Base-by-base conservation (phyloP, 371 early-diverging fungal genomes). In the Mucor velutinosus region DNA sequence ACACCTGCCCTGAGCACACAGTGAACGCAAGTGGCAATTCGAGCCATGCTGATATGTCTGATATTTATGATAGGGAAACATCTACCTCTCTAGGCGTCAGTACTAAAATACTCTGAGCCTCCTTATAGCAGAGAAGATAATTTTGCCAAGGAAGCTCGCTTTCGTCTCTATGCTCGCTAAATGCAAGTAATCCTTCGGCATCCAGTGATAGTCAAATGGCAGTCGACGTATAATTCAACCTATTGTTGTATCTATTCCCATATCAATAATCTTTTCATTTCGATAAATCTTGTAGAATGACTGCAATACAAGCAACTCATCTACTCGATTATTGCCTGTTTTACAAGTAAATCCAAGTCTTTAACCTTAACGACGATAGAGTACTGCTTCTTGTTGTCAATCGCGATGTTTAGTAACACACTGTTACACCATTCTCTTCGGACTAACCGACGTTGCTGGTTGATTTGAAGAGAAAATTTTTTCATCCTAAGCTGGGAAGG, bases 391-490 rank as follows among this genome's bases (percentile, higher is more conserved):
- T 35, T 12, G 37, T 35, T 35, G 37, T 35, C 37, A 41, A 41
- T 17, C 5, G 41, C 4, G 41, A 17, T 5, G 41, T 15, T 41
- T 17, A 17, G 41, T 41, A 41, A 41, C 41, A 14, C 17, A 49
- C 8, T 49, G 49, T 49, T 49, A 49, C 49, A 49, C 49, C 49
- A 49, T 23, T 49, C 49, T 41, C 0, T 49, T 49, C 19, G 49
- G 25, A 53, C 41, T 41, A 41, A 41, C 17, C 17, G 17, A 14
- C 4, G 41, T 14, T 37, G 37, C 37, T 37, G 37, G 37, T 51
- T 51, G 19, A 51, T 25, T 57, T 33, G 30, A 33, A 57, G 33
- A 30, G 39, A 60, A 58, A 58, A 58, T 10, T 37, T 58, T 57
- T 57, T 57, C 57, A 33, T 30, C 57, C 30, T 55, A 23, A 21